A percentile compares a stretch with the other conserved stretches of the same genome.
These are phyloP conservation scores for Linanthus parryae DNA, from an alignment of 148 eudicot genomes.

Conservation along the genomic window DNA sequence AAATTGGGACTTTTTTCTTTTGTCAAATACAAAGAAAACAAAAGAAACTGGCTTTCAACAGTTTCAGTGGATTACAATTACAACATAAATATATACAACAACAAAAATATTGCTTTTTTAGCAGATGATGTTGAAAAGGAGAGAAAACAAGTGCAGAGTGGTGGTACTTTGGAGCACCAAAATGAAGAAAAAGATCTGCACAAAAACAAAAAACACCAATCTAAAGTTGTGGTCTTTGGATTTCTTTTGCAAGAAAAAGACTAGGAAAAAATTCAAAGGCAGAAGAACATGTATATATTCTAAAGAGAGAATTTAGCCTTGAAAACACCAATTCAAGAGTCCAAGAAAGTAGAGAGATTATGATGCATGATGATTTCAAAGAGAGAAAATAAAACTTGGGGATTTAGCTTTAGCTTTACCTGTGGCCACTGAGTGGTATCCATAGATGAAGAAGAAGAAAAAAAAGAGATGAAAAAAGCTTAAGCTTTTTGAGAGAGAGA, in stretches of 20 bases:
- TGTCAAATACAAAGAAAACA: background rate
- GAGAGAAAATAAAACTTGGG: too few species aligned
- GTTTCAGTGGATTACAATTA: background rate
- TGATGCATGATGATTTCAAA: constrained; percentile 12
- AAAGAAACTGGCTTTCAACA: background rate
- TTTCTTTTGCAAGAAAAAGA: constrained; percentile 1
- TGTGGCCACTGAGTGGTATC: constrained; percentile 25
- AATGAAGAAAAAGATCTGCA: constrained; percentile 4
- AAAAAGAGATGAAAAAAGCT: constrained; percentile 9
- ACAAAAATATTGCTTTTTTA: constrained; percentile 3
- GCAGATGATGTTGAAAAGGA: constrained; percentile 6
- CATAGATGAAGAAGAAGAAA: constrained; percentile 12
- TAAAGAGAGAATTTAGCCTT: background rate
- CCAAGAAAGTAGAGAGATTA: constrained; percentile 2
- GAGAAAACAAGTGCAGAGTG: background rate
- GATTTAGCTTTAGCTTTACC: constrained; percentile 7
- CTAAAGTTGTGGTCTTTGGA: constrained; percentile 6
- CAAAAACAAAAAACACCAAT: background rate
- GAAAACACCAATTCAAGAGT: background rate
- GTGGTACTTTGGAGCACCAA: constrained; percentile 7
- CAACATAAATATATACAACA: constrained; percentile 7
- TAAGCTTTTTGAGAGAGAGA: too few species aligned
- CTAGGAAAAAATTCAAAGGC: background rate
- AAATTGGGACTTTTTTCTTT: too few species aligned
- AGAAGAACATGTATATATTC: background rate